phyloP scores from a whole-genome alignment of 768 basidiomycete genomes.

The Peribolospora baueri region DNA sequence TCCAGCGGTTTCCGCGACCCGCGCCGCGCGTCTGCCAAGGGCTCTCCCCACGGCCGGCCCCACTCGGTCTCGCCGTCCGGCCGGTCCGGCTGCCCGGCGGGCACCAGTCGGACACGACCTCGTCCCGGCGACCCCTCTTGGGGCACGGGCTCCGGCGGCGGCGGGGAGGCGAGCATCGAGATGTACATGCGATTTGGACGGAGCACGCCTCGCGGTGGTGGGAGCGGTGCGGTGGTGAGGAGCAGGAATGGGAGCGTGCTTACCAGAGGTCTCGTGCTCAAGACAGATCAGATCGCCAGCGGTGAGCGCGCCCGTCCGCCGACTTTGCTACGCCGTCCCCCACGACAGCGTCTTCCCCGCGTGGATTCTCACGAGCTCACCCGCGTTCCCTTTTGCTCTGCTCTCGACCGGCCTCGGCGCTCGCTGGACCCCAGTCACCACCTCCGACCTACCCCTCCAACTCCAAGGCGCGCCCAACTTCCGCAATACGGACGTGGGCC shows the following conservation, averaged over 20 bases:
- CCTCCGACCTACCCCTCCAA: conserved; percentile 43
- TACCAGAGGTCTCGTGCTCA: conserved; percentile 70
- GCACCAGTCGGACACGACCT: too few species aligned
- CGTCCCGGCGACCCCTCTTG: too few species aligned
- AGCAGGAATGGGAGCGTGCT: conserved; percentile 60
- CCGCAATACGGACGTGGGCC: conserved; percentile 41
- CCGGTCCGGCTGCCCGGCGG: too few species aligned
- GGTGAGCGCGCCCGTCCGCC: conserved; percentile 41
- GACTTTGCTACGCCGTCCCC: conserved; percentile 17
- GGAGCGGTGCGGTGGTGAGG: conserved; percentile 34
- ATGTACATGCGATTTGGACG: too few species aligned
- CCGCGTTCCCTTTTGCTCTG: too few species aligned
- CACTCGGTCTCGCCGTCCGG: too few species aligned
- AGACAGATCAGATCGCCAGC: conserved; percentile 41
- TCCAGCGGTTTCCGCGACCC: too few species aligned
- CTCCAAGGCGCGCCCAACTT: conserved; percentile 93
- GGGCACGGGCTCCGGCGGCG: too few species aligned
- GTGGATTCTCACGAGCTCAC: not conserved
- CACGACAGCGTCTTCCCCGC: conserved; percentile 9
- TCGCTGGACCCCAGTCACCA: not conserved
- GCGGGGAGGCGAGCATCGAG: too few species aligned
- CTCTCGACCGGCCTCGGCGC: not conserved
- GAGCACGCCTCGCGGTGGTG: too few species aligned
- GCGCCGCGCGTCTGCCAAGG: too few species aligned
- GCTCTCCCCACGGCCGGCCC: too few species aligned